Percentiles rank a stretch among this genome's conserved stretches.
Conservation (phyloP, 2,329 filamentous ascomycete species). For the Alternaria sp. region DNA sequence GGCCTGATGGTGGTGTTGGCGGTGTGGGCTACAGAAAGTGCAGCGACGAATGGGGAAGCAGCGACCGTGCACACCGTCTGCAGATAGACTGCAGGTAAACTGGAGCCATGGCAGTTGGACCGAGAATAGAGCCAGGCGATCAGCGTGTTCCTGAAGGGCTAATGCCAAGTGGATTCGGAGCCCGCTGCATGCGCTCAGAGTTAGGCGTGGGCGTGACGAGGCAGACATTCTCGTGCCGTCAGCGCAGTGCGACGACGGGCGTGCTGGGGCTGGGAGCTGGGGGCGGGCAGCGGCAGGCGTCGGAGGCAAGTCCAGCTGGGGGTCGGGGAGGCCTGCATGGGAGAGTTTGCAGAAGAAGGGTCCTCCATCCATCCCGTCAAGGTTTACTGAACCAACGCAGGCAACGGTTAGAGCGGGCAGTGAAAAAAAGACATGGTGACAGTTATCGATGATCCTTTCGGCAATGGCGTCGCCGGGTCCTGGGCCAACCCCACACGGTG, state of each 20-base stretch:
- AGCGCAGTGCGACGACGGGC: neutral
- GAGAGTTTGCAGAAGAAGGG: neutral
- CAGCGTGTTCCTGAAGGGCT: conserved; percentile 6
- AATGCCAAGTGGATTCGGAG: conserved; percentile 1
- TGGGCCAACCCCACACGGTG: conserved; percentile 10
- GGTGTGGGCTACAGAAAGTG: conserved; percentile 9
- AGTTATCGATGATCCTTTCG: conserved; percentile 4
- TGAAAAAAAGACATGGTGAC: conserved; percentile 6
- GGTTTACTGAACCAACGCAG: neutral
- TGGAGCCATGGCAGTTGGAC: neutral
- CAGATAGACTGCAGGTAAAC: neutral
- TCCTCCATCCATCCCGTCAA: neutral
- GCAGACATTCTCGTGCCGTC: neutral
- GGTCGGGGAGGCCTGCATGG: neutral
- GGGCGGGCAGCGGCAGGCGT: neutral
- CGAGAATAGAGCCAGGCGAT: conserved; percentile 13
- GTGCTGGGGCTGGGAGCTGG: neutral
- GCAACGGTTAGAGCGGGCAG: conserved; percentile 14
- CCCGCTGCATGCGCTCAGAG: neutral
- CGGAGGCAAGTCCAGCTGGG: neutral
- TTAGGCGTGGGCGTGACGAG: neutral
- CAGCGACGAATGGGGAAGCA: neutral
- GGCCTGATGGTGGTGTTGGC: conserved; percentile 1
- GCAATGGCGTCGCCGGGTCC: conserved; percentile 15
- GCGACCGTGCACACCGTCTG: neutral